These are phyloP conservation scores for Raphanus sativus DNA, from an alignment of 345 rosid species.

Conservation along the genomic window DNA sequence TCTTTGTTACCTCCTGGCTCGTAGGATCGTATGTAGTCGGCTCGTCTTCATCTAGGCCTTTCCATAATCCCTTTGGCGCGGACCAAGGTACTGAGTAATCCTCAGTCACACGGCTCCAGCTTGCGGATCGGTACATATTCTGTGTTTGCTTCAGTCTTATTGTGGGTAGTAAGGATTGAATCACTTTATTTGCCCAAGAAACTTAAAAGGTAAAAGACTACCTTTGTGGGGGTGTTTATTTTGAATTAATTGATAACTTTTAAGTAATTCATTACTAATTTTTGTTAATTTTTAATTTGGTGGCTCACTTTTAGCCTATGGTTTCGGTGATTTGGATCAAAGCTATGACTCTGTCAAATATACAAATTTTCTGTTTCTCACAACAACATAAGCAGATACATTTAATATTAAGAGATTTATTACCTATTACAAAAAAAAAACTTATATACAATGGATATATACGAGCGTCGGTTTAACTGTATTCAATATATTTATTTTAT, in stretches of 20 bases:
- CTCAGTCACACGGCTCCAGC: slow-evolving; percentile 65
- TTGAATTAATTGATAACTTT: neutral
- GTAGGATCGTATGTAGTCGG: slow-evolving; percentile 46
- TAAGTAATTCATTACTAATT: neutral
- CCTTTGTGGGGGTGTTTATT: neutral
- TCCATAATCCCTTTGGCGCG: slow-evolving; percentile 44
- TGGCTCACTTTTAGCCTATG: slow-evolving; percentile 18
- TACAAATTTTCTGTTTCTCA: neutral
- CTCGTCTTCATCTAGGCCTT: slow-evolving; percentile 40
- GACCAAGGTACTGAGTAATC: slow-evolving; percentile 54
- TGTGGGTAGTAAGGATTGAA: neutral
- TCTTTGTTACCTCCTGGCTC: slow-evolving; percentile 48
- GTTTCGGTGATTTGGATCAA: slow-evolving; percentile 20
- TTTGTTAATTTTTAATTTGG: neutral
- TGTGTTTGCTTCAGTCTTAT: neutral
- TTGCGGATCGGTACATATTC: slow-evolving; percentile 73
- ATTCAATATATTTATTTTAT: neutral
- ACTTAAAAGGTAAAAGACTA: neutral
- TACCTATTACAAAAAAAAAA: neutral
- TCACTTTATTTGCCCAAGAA: neutral
- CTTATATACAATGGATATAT: neutral
- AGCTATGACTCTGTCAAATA: slow-evolving; percentile 28
- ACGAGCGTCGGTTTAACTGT: neutral
- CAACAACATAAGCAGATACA: neutral
- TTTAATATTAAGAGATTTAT: neutral